These are phyloP conservation scores for Collybia sordida DNA, from an alignment of 768 basidiomycete genomes.

Conservation along the genomic window DNA sequence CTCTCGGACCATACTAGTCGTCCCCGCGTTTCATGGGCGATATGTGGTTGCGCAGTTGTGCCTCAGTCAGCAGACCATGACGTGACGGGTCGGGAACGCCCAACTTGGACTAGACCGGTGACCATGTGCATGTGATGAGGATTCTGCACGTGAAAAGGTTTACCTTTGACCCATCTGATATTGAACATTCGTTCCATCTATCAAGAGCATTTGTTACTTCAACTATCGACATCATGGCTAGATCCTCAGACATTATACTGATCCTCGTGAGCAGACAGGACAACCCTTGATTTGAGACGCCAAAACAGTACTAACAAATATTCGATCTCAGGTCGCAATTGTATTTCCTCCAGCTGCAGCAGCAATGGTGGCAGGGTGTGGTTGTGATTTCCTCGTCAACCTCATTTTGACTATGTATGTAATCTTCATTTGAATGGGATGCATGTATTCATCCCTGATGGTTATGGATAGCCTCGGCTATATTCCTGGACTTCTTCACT, in stretches of 20 bases:
- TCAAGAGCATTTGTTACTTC: neutral
- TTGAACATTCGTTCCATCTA: too few species aligned
- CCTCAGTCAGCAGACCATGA: too few species aligned
- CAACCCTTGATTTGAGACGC: neutral
- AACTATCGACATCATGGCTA: conserved; percentile 40
- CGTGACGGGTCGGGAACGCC: too few species aligned
- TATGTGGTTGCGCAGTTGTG: too few species aligned
- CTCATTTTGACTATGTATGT: conserved; percentile 70
- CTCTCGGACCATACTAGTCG: too few species aligned
- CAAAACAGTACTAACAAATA: neutral
- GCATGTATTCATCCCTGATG: neutral
- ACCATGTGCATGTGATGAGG: too few species aligned
- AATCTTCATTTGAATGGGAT: neutral
- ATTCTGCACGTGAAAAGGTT: too few species aligned
- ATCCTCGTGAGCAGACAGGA: conserved; percentile 55
- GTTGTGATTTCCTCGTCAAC: conserved; percentile 85
- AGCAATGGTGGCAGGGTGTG: conserved; percentile 75
- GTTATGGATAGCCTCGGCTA: conserved; percentile 60
- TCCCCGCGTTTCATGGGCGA: too few species aligned
- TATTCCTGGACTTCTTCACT: conserved; percentile 69
- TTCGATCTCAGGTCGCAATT: conserved; percentile 58
- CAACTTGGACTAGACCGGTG: too few species aligned
- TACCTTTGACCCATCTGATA: too few species aligned
- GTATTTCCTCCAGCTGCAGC: conserved; percentile 82
- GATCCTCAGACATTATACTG: conserved; percentile 72